These are phyloP conservation scores for Candida sp. DNA, from an alignment of 1,139 yeast species.

Conservation along the genomic window DNA sequence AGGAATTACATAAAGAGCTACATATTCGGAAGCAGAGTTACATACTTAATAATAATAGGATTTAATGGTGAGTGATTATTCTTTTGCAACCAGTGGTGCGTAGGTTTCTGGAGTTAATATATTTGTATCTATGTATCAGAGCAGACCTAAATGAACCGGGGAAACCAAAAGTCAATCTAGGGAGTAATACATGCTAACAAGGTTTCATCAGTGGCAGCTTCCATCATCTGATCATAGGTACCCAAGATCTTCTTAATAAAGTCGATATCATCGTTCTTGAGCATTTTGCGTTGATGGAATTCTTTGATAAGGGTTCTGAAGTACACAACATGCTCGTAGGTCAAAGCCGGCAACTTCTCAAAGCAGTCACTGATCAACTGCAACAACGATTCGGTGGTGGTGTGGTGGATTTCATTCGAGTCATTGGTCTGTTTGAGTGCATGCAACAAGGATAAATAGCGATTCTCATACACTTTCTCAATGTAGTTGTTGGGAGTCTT, in stretches of 20 bases:
- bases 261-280: conserved; percentile 6
- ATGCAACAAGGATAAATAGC: conserved; percentile 5
- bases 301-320: conserved; percentile 10
- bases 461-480: conserved; percentile 10
- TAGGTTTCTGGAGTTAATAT: too few relatives aligned
- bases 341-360: conserved; percentile 5
- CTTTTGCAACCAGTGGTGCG: too few relatives aligned
- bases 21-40: neutral
- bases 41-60: neutral
- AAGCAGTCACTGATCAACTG: conserved; percentile 3
- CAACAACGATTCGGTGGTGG: conserved; percentile 5
- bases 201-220: neutral
- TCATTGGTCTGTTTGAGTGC: conserved; percentile 8
- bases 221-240: conserved; percentile 1
- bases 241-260: conserved; percentile 7
- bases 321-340: conserved; percentile 6
- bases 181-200: neutral
- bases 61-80: too few relatives aligned
- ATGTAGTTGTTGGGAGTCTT: conserved; percentile 4
- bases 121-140: too few relatives aligned
- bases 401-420: conserved; percentile 10
- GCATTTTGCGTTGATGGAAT: conserved; percentile 8
- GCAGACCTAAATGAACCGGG: too few relatives aligned
- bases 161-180: too few relatives aligned
- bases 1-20: neutral